These are phyloP conservation scores for Saururus chinensis DNA, from an alignment of 164 flowering plant genomes.

Conservation along the genomic window DNA sequence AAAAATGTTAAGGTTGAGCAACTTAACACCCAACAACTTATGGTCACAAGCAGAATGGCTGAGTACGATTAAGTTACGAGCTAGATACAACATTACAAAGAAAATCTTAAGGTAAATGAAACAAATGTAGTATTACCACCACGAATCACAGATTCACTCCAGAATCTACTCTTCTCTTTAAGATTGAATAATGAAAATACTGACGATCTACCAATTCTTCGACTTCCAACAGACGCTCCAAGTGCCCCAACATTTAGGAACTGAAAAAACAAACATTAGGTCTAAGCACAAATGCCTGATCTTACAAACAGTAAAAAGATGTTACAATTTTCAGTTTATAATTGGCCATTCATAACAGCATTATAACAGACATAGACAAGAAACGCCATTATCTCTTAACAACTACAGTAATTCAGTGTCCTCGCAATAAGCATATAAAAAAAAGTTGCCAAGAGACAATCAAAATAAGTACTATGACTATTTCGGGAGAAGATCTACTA, in stretches of 20 bases:
- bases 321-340: not conserved
- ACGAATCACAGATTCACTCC: conserved; percentile 80
- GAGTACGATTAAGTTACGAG: too few species aligned
- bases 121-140: conserved; percentile 24
- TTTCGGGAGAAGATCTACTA: too few species aligned
- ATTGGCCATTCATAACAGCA: too few species aligned
- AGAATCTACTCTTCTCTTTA: conserved; percentile 76
- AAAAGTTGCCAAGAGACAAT: too few species aligned
- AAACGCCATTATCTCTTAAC: too few species aligned
- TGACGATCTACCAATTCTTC: conserved; percentile 46
- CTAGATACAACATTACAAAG: not conserved
- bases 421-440: too few species aligned
- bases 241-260: conserved; percentile 19
- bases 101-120: not conserved
- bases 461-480: too few species aligned
- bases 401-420: too few species aligned
- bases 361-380: too few species aligned
- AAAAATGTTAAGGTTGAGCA: not conserved
- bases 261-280: conserved; percentile 16
- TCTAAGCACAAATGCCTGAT: too few species aligned
- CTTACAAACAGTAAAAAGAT: not conserved
- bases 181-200: conserved; percentile 94
- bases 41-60: too few species aligned
- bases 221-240: conserved; percentile 35
- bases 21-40: not conserved